phyloP scores from a whole-genome alignment of 202 grass and related monocot genomes.

The Musa balbisiana region DNA sequence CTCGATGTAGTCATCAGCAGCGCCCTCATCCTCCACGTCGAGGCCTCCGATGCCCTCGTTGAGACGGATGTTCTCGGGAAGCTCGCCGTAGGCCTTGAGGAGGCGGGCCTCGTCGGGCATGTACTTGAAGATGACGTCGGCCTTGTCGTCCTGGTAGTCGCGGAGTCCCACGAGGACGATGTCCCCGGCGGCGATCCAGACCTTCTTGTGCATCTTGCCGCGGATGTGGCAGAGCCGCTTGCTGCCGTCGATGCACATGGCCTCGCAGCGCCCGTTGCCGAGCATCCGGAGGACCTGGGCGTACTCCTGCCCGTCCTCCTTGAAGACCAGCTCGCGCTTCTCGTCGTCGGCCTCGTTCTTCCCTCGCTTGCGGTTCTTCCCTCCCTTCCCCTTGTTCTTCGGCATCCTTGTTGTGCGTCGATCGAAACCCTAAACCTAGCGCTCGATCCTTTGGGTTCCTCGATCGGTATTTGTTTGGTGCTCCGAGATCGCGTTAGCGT shows the following conservation, averaged over 20 bases:
- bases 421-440: slow-evolving; percentile 14
- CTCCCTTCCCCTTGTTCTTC: slow-evolving; percentile 27
- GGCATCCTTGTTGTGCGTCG: slow-evolving; percentile 1
- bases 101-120: slow-evolving; percentile 19
- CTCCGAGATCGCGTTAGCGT: not conserved
- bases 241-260: slow-evolving; percentile 21
- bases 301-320: slow-evolving; percentile 24
- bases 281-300: slow-evolving; percentile 24
- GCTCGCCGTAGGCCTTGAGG: slow-evolving; percentile 19
- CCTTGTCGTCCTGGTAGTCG: slow-evolving; percentile 27
- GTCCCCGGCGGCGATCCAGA: slow-evolving; percentile 17
- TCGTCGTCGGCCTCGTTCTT: slow-evolving; percentile 26
- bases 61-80: slow-evolving; percentile 12
- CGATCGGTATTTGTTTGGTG: not conserved
- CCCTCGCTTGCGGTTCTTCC: slow-evolving; percentile 21
- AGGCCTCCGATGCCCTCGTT: slow-evolving; percentile 24
- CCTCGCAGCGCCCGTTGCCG: slow-evolving; percentile 23
- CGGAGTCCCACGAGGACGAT: slow-evolving; percentile 24
- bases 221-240: slow-evolving; percentile 23
- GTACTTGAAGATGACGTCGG: slow-evolving; percentile 24
- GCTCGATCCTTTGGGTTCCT: not conserved
- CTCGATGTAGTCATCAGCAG: slow-evolving; percentile 17
- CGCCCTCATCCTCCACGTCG: slow-evolving; percentile 14
- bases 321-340: slow-evolving; percentile 21
- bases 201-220: slow-evolving; percentile 24